These are phyloP conservation scores for Orbilia brochopaga DNA, from an alignment of 2,329 filamentous ascomycete species.

Conservation along the genomic window DNA sequence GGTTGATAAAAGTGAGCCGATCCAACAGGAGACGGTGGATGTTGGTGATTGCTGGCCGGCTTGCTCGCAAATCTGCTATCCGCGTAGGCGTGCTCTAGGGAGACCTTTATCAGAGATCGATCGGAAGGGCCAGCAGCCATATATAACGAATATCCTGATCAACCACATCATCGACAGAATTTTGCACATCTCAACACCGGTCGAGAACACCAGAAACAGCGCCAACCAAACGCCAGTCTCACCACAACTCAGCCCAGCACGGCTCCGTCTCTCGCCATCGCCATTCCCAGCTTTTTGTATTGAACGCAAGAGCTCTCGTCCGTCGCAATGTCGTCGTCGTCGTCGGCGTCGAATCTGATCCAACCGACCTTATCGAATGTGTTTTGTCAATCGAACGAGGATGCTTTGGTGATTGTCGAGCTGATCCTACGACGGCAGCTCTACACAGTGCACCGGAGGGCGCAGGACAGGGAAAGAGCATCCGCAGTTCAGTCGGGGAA, in stretches of 20 bases:
- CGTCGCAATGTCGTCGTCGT: constrained; percentile 47
- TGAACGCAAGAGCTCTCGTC: constrained; percentile 1
- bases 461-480: constrained; percentile 81
- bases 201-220: too few relatives aligned
- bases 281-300: not conserved
- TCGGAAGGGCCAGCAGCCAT: too few relatives aligned
- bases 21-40: constrained; percentile 23
- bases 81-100: constrained; percentile 12
- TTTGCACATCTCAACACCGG: too few relatives aligned
- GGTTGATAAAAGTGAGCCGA: constrained; percentile 27
- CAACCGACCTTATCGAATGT: constrained; percentile 50
- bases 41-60: constrained; percentile 15
- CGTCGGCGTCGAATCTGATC: constrained; percentile 36
- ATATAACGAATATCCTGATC: too few relatives aligned
- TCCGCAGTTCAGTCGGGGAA: constrained; percentile 81
- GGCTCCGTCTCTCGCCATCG: not conserved
- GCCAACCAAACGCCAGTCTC: too few relatives aligned
- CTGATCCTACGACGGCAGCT: constrained; percentile 39
- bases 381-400: constrained; percentile 48
- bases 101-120: not conserved
- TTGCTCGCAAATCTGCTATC: not conserved
- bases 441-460: constrained; percentile 61
- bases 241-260: too few relatives aligned
- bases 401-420: constrained; percentile 48
- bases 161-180: too few relatives aligned